These are phyloP conservation scores for Athelia psychrophila DNA, from an alignment of 1,284 basidiomycete genomes.

Conservation along the genomic window DNA sequence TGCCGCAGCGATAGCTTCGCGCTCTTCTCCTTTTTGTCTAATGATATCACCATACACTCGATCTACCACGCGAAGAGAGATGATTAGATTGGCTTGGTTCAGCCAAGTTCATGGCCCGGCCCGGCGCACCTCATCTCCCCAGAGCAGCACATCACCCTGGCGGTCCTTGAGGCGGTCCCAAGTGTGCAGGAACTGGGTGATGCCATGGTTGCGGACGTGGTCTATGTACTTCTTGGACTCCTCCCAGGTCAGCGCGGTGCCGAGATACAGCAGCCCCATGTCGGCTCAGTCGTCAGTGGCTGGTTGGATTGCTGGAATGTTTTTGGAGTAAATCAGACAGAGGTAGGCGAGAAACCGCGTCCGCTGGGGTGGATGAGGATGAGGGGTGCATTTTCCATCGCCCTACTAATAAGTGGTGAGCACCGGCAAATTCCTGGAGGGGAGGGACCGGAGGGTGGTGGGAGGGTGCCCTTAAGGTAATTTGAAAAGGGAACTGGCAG, in stretches of 20 bases:
- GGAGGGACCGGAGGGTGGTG: no score
- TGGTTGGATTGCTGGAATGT: constrained; percentile 4
- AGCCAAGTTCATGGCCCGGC: constrained; percentile 4
- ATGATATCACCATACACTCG: constrained; percentile 94
- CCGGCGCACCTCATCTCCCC: constrained; percentile 93
- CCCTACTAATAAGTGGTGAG: no score
- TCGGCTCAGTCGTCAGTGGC: no score
- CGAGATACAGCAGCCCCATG: constrained; percentile 97
- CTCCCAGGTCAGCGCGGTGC: constrained; percentile 92
- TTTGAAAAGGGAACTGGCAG: no score
- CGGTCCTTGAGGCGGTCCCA: constrained; percentile 93
- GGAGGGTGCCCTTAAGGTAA: no score
- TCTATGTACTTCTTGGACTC: constrained; percentile 87
- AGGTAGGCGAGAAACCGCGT: no score
- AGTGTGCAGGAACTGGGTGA: constrained; percentile 92
- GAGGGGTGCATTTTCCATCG: no score
- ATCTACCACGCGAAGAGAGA: constrained; percentile 55
- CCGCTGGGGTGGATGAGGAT: no score
- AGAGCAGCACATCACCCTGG: constrained; percentile 91
- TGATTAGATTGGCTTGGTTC: constrained; percentile 5
- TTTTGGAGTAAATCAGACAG: no score
- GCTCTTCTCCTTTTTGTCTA: constrained; percentile 78
- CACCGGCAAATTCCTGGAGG: no score
- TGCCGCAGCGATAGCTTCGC: constrained; percentile 91
- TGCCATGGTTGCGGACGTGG: constrained; percentile 91